These are phyloP conservation scores for Pisolithus marmoratus DNA, from an alignment of 768 basidiomycete species.

Conservation along the genomic window DNA sequence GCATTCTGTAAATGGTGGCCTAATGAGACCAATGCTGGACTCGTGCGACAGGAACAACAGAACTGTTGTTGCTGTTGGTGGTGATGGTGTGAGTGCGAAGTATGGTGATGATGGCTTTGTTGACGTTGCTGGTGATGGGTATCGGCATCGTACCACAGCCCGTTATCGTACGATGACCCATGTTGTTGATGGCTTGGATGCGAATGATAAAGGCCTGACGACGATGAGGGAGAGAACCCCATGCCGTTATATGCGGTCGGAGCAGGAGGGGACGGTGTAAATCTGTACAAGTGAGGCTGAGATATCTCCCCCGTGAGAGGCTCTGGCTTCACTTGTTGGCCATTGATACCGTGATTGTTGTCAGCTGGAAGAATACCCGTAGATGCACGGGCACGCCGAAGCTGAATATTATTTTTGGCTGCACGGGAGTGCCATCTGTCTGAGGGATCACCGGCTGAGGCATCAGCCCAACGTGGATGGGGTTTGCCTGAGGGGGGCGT, in stretches of 20 bases:
- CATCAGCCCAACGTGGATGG: constrained; percentile 82
- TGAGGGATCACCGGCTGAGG: constrained; percentile 61
- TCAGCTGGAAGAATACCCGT: not conserved
- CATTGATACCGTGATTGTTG: constrained; percentile 35
- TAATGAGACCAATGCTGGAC: constrained; percentile 57
- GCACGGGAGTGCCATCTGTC: constrained; percentile 87
- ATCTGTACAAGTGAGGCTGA: constrained; percentile 56
- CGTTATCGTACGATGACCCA: constrained; percentile 33
- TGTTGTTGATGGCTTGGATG: constrained; percentile 24
- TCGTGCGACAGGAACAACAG: constrained; percentile 60
- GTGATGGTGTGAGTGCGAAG: constrained; percentile 4
- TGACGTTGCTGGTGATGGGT: constrained; percentile 24
- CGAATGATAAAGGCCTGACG: not conserved
- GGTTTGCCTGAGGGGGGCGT: constrained; percentile 58
- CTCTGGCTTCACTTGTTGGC: constrained; percentile 50
- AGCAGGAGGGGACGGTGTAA: constrained; percentile 57
- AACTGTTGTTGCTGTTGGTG: constrained; percentile 27
- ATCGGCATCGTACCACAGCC: constrained; percentile 18
- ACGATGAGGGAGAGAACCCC: not conserved
- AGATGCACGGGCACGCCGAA: constrained; percentile 25
- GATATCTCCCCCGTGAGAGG: constrained; percentile 40
- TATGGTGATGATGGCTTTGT: constrained; percentile 11
- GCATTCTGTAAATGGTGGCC: constrained; percentile 60
- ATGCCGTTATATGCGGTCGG: constrained; percentile 37
- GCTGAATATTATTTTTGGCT: constrained; percentile 53